Conservation (phyloP, 371 early-diverging fungal genomes). For the Mucor piriformis region DNA sequence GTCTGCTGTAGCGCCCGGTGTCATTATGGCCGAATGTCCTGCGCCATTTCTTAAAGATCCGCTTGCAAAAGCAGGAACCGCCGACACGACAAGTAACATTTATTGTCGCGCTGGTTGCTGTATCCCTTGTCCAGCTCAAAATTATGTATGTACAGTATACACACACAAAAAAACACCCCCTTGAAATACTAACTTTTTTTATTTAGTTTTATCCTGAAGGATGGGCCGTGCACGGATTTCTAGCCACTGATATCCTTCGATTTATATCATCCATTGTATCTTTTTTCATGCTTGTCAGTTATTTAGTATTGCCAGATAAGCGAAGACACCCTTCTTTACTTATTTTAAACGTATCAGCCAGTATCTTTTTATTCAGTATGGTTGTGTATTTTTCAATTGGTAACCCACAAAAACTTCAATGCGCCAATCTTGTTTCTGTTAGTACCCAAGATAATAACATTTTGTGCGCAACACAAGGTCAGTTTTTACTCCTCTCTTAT, state of each 20-base stretch:
- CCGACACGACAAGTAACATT: conserved; percentile 13
- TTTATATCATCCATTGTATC: conserved; percentile 53
- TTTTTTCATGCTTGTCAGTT: conserved; percentile 59
- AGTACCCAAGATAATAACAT: conserved; percentile 60
- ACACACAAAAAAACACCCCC: background rate
- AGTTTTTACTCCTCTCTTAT: background rate
- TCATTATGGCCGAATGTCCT: conserved; percentile 37
- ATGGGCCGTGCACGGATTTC: conserved; percentile 48
- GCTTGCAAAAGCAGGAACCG: conserved; percentile 20
- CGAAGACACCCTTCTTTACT: conserved; percentile 69
- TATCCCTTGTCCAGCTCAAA: conserved; percentile 46
- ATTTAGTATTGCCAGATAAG: conserved; percentile 62
- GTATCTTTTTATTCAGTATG: conserved; percentile 58
- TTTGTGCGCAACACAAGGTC: conserved; percentile 65
- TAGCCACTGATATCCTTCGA: conserved; percentile 55
- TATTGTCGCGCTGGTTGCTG: conserved; percentile 44
- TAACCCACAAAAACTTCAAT: conserved; percentile 59
- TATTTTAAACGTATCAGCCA: conserved; percentile 61
- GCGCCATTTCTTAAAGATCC: conserved; percentile 46
- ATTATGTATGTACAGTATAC: conserved; percentile 24
- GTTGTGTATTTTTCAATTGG: conserved; percentile 58
- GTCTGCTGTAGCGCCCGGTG: conserved; percentile 31
- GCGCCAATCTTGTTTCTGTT: conserved; percentile 47
- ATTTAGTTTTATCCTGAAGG: conserved; percentile 51
- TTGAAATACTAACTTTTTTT: background rate